Evolutionary conservation across 2,329 filamentous ascomycete species (phyloP), one percentile per base, ranked within the genome.

Genomic region (Aspergillus neotritici): DNA sequence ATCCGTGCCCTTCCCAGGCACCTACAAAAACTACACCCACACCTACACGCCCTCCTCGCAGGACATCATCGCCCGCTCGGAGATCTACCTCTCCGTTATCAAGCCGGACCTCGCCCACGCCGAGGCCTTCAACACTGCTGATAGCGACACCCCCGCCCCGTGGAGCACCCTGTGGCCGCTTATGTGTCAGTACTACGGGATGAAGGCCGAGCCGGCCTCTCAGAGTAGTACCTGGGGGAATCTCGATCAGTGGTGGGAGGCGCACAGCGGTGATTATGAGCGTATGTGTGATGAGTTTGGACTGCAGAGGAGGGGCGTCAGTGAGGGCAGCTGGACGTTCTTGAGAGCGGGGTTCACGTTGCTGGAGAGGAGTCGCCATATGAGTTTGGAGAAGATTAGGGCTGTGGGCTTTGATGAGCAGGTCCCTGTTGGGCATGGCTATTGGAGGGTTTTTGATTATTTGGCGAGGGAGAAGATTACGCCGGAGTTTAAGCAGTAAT

Each of bases 1-100:
- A 8, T 55, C 58, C 15, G 62, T 64, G 4, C 41, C 50, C 4
- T 71, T 70, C 43, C 68, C 66, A 0, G 68, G 67, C 6, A 62
- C 58, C 0, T 54, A 61, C 30, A 53, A 54, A 39, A 65, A 58
- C 21, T 71, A 57, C 51, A 46, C 43, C 5, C 58, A 57, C 31
- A 56, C 60, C 10, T 60, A 56, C 51, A 70, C 64, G 28, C 61
- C 67, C 46, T 64, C 61, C 2, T 63, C 51, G 31, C 67, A 71
- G 53, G 68, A 56, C 36, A 50, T 58, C 9, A 54, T 57, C 25
- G 43, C 53, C 5, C 46, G 43, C 1, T 49, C 56, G 2, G 51
- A 61, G 25, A 53, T 63, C 30, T 61, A 55, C 34, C 49, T 51
- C 0, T 58, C 56, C 1, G n/a, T 62, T 3, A 36, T 45, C 9